Percentiles rank a stretch among this genome's conserved stretches.
These are phyloP conservation scores for Alternaria sp. DNA, from an alignment of 2,329 filamentous ascomycete species.

Conservation along the genomic window DNA sequence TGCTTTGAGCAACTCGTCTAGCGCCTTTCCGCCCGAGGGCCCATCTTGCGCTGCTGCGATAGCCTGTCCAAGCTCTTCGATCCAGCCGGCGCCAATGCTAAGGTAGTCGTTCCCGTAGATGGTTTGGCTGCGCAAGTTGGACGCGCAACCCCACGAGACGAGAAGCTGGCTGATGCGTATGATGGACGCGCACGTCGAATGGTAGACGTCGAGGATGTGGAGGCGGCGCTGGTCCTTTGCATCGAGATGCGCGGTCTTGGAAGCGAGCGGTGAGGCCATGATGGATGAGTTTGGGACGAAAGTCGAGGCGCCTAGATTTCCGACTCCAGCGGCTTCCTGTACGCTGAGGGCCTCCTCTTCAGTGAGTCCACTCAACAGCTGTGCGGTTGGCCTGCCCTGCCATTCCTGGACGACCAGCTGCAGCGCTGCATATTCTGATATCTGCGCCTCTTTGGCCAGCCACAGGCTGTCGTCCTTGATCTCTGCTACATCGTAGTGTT, in stretches of 20 bases:
- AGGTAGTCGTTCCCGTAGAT: conserved; percentile 40
- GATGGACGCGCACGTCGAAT: conserved; percentile 71
- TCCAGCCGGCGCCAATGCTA: conserved; percentile 37
- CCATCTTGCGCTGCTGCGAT: conserved; percentile 44
- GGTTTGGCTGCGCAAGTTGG: conserved; percentile 34
- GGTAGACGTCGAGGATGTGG: conserved; percentile 73
- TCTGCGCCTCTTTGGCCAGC: conserved; percentile 77
- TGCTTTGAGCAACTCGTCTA: conserved; percentile 56
- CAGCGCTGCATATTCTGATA: conserved; percentile 83
- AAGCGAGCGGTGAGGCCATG: conserved; percentile 34
- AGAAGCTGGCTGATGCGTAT: conserved; percentile 47
- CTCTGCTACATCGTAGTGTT: conserved; percentile 74
- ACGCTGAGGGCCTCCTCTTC: conserved; percentile 79
- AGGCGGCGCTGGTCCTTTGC: conserved; percentile 67
- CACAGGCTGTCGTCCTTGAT: conserved; percentile 87
- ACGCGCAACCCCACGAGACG: conserved; percentile 41
- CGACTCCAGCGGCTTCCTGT: conserved; percentile 73
- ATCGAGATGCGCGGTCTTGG: conserved; percentile 57
- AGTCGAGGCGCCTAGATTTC: conserved; percentile 64
- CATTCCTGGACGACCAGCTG: conserved; percentile 82
- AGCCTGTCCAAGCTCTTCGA: conserved; percentile 41
- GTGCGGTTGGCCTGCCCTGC: conserved; percentile 77
- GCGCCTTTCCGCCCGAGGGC: conserved; percentile 21
- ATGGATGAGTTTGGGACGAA: conserved; percentile 54
- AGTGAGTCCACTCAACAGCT: conserved; percentile 74